phyloP scores from a whole-genome alignment of 1,139 yeast species.

The Blastobotrys capitulatus region DNA sequence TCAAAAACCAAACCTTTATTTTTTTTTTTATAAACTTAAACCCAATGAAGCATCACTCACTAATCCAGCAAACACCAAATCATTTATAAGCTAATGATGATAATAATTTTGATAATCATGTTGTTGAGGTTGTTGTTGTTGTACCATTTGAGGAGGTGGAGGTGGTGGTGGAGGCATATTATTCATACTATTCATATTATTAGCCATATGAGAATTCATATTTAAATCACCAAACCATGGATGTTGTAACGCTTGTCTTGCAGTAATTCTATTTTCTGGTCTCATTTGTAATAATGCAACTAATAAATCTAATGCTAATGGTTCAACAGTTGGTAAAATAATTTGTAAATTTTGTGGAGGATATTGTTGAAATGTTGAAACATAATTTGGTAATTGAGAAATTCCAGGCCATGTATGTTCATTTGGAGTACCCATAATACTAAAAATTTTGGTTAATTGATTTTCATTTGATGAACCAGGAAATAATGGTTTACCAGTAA shows the following conservation, averaged over 20 bases:
- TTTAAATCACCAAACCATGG: conserved; percentile 88
- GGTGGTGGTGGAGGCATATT: not conserved
- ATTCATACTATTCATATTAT: no score
- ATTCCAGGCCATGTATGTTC: conserved; percentile 97
- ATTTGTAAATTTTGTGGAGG: conserved; percentile 80
- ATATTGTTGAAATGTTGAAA: conserved; percentile 69
- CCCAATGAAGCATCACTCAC: not conserved
- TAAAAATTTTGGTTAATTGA: conserved; percentile 81
- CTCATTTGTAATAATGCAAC: conserved; percentile 78
- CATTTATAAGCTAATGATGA: no score
- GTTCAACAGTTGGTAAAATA: conserved; percentile 71
- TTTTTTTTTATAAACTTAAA: no score
- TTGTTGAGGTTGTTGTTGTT: no score
- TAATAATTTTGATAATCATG: no score
- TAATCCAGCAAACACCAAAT: no score
- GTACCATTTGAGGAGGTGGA: no score
- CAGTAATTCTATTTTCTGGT: conserved; percentile 87
- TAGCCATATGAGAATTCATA: conserved; percentile 1
- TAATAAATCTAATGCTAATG: conserved; percentile 72
- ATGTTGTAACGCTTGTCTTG: conserved; percentile 87
- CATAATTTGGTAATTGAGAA: conserved; percentile 77
- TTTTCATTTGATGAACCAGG: conserved; percentile 97
- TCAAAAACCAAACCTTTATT: no score
- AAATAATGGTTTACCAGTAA: conserved; percentile 93
- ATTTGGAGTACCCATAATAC: conserved; percentile 93